Conservation (phyloP, 176 grass and related monocot genomes). For the Miscanthus lutarioriparius region DNA sequence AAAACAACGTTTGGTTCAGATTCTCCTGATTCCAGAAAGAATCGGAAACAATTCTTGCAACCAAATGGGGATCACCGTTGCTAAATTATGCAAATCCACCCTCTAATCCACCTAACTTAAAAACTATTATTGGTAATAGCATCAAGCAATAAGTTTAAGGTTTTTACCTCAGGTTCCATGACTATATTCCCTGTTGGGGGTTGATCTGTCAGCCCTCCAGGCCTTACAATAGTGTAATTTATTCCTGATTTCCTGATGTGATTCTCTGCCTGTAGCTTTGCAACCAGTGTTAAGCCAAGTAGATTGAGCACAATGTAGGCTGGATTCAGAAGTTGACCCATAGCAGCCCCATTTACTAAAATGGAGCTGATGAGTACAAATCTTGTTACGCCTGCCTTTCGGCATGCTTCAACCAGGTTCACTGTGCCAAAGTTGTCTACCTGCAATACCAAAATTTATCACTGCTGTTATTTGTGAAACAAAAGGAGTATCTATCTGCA, state of each 20-base stretch:
- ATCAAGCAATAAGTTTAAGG: neutral
- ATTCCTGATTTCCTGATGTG: slow-evolving; percentile 64
- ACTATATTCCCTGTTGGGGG: slow-evolving; percentile 52
- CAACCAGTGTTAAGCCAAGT: slow-evolving; percentile 64
- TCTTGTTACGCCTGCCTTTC: slow-evolving; percentile 59
- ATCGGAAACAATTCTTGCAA: neutral
- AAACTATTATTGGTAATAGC: neutral
- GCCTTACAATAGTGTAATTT: slow-evolving; percentile 76
- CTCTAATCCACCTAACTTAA: neutral
- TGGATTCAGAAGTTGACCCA: slow-evolving; percentile 74
- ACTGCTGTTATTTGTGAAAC: neutral
- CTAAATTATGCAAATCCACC: neutral
- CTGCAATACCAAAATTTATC: slow-evolving; percentile 29
- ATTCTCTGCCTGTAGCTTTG: slow-evolving; percentile 75
- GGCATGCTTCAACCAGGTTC: slow-evolving; percentile 74
- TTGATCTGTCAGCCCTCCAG: slow-evolving; percentile 68
- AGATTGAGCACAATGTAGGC: slow-evolving; percentile 72
- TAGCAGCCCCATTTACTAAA: slow-evolving; percentile 60
- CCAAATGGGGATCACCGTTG: neutral
- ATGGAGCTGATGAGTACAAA: slow-evolving; percentile 73
- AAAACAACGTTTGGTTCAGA: neutral
- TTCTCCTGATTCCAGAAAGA: neutral
- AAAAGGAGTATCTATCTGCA: neutral
- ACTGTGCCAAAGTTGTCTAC: slow-evolving; percentile 75
- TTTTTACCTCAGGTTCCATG: slow-evolving; percentile 61